phyloP scores from a whole-genome alignment of 495 filamentous ascomycete species.

The Aspergillus avenaceus region DNA sequence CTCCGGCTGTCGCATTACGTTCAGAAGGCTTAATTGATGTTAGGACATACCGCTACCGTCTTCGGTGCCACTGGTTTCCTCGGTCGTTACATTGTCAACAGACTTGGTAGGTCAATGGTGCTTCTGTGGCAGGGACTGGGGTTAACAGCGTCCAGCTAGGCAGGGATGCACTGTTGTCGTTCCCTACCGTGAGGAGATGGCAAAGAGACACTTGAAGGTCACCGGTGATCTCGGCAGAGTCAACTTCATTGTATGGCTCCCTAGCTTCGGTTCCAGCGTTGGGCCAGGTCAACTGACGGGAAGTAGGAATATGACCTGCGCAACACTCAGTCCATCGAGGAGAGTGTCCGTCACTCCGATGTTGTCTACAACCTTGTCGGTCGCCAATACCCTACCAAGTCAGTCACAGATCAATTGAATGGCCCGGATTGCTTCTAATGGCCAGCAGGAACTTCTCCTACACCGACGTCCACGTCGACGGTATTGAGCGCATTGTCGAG shows the following conservation, averaged over 20 bases:
- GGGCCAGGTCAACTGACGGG: not conserved
- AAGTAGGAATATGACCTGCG: conserved; percentile 88
- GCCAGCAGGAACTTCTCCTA: conserved; percentile 81
- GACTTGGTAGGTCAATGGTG: conserved; percentile 63
- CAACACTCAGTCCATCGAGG: conserved; percentile 94
- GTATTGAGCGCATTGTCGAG: conserved; percentile 89
- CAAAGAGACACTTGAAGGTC: conserved; percentile 93
- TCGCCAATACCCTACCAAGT: conserved; percentile 95
- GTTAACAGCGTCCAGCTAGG: conserved; percentile 58
- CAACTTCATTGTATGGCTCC: conserved; percentile 64
- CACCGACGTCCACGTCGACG: conserved; percentile 91
- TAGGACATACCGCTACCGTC: conserved; percentile 93
- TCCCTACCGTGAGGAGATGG: conserved; percentile 95
- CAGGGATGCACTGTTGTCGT: conserved; percentile 90
- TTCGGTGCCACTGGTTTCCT: conserved; percentile 97
- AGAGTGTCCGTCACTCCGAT: conserved; percentile 93
- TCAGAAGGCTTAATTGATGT: conserved; percentile 22
- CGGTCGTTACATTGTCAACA: conserved; percentile 95
- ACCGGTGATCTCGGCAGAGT: conserved; percentile 89
- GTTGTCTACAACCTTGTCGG: conserved; percentile 95
- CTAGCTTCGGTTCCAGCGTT: not conserved
- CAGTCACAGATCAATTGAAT: conserved; percentile 24
- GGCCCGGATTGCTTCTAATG: conserved; percentile 21
- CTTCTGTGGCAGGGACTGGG: conserved; percentile 7
- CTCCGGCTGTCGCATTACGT: conserved; percentile 8